A percentile compares a stretch with the other conserved stretches of the same genome.
Conservation (phyloP, 257 asterid genomes). For the Jaltomata sinuosa region DNA sequence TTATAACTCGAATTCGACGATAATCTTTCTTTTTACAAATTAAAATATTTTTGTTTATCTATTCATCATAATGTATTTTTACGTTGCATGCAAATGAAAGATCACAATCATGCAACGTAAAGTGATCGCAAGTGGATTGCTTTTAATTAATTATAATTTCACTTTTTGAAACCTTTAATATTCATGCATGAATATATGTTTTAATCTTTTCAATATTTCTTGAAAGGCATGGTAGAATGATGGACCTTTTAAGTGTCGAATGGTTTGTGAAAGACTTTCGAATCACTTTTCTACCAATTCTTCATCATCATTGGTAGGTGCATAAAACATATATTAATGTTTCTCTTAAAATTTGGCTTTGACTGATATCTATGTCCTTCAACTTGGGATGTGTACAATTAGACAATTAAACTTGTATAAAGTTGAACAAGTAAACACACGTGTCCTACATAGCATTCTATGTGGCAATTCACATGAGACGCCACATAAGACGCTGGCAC, state of each 20-base stretch:
- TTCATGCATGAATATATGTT: not conserved
- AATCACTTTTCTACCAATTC: not conserved
- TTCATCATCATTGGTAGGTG: not conserved
- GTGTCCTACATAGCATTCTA: too few relatives aligned
- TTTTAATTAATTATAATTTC: constrained; percentile 6
- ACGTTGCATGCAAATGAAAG: constrained; percentile 25
- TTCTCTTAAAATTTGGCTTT: too few relatives aligned
- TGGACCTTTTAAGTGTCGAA: not conserved
- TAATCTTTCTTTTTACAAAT: not conserved
- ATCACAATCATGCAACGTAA: constrained; percentile 17
- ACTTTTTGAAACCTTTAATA: not conserved
- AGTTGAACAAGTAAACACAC: too few relatives aligned
- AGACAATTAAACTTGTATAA: too few relatives aligned
- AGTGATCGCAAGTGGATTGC: constrained; percentile 9
- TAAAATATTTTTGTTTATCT: constrained; percentile 14
- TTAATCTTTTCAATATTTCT: not conserved
- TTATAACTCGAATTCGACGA: not conserved
- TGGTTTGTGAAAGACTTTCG: not conserved
- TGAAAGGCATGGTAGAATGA: not conserved
- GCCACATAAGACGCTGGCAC: too few relatives aligned
- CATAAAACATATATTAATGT: not conserved
- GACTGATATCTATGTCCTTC: too few relatives aligned
- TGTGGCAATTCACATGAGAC: too few relatives aligned
- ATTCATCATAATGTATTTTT: constrained; percentile 3
- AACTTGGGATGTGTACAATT: too few relatives aligned